Conservation (phyloP, 2,329 filamentous ascomycete species). For the Pseudopyricularia cyperi region DNA sequence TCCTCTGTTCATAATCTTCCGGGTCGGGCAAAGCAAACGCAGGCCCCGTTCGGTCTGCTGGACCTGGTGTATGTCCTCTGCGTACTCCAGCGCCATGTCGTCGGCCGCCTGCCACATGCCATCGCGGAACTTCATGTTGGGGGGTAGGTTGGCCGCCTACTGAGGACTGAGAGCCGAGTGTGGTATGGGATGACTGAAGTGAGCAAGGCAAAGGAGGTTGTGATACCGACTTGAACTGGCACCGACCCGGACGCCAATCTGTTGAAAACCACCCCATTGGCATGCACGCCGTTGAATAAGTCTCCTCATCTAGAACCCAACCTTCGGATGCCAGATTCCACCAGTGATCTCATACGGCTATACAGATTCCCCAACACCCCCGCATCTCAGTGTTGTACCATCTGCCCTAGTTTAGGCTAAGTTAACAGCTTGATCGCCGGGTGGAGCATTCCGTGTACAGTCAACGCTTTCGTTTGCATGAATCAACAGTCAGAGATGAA, state of each 20-base stretch:
- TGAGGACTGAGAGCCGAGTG: no score
- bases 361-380: neutral
- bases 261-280: no score
- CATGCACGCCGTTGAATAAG: no score
- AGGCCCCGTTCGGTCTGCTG: slow-evolving; percentile 33
- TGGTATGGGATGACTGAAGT: no score
- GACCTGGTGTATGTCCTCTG: slow-evolving; percentile 48
- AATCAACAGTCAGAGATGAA: neutral
- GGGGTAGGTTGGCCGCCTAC: no score
- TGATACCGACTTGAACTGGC: no score
- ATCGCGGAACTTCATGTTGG: slow-evolving; percentile 47
- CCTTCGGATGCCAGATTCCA: neutral
- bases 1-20: slow-evolving; percentile 37
- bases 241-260: no score
- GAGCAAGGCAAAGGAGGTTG: no score
- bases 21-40: slow-evolving; percentile 43
- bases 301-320: neutral
- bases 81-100: slow-evolving; percentile 48
- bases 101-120: slow-evolving; percentile 55
- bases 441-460: neutral
- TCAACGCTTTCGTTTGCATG: no score
- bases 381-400: neutral
- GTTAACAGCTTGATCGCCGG: neutral
- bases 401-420: neutral
- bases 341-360: neutral